Percentiles rank a stretch among this genome's conserved stretches.
These are phyloP conservation scores for Phytophthora citricola DNA, from an alignment of 352 stramenopile species.

Conservation along the genomic window DNA sequence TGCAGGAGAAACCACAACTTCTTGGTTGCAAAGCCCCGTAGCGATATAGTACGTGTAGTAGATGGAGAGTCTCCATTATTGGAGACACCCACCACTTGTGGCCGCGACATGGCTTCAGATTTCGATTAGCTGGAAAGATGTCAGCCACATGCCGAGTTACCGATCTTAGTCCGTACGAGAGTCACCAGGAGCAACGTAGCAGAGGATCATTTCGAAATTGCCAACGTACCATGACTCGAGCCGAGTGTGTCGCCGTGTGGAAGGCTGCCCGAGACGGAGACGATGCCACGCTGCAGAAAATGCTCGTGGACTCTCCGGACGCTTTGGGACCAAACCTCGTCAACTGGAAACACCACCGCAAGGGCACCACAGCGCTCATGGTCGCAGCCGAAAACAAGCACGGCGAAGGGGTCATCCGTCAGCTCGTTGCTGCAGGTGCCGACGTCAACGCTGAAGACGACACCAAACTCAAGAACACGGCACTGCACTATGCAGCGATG, in stretches of 20 bases:
- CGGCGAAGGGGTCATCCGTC: slow-evolving; percentile 21
- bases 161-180: background rate
- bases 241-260: slow-evolving; percentile 42
- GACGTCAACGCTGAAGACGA: slow-evolving; percentile 51
- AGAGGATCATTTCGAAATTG: slow-evolving; percentile 23
- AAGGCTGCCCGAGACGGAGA: slow-evolving; percentile 41
- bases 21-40: too few species aligned
- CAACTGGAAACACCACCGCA: slow-evolving; percentile 47
- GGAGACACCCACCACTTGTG: slow-evolving; percentile 21
- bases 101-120: slow-evolving; percentile 6
- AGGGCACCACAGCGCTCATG: slow-evolving; percentile 76
- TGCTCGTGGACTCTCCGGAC: slow-evolving; percentile 30
- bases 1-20: too few species aligned
- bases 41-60: too few species aligned
- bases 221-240: slow-evolving; percentile 35
- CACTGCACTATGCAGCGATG: slow-evolving; percentile 69
- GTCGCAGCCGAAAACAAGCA: slow-evolving; percentile 42
- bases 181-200: background rate
- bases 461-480: slow-evolving; percentile 58
- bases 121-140: slow-evolving; percentile 30
- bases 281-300: slow-evolving; percentile 27
- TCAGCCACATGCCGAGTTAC: slow-evolving; percentile 13
- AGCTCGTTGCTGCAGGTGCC: slow-evolving; percentile 59
- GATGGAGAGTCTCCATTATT: background rate
- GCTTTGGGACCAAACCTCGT: slow-evolving; percentile 37